phyloP scores from a whole-genome alignment of 257 asterid genomes.

The Nicotiana sylvestris region DNA sequence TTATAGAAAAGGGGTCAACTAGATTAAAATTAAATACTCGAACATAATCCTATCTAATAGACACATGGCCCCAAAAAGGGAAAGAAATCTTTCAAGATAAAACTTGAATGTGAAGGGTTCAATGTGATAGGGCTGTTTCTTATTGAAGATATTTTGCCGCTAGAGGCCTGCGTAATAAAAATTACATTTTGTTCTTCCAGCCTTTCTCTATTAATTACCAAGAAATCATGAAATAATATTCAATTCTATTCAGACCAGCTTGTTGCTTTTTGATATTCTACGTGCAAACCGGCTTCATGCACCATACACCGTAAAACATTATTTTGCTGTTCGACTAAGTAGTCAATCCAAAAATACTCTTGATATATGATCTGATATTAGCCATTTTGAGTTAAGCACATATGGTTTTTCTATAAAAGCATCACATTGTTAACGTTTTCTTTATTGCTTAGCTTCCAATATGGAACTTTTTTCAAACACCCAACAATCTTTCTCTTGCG shows the following conservation, averaged over 20 bases:
- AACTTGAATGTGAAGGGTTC: slow-evolving; percentile 38
- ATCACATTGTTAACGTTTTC: too few relatives aligned
- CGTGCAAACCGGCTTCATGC: neutral
- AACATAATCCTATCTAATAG: neutral
- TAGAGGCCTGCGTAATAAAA: slow-evolving; percentile 9
- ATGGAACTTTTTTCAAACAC: too few relatives aligned
- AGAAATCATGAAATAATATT: neutral
- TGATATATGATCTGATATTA: too few relatives aligned
- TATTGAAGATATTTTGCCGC: slow-evolving; percentile 18
- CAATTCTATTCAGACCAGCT: neutral
- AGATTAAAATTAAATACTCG: neutral
- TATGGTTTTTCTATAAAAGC: too few relatives aligned
- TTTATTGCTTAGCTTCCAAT: too few relatives aligned
- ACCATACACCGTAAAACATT: neutral
- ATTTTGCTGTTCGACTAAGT: too few relatives aligned
- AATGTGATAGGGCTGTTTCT: slow-evolving; percentile 21
- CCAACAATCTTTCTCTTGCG: too few relatives aligned
- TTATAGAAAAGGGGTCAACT: neutral
- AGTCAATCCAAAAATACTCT: too few relatives aligned
- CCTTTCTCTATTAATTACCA: neutral
- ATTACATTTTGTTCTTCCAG: neutral
- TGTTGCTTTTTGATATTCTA: slow-evolving; percentile 10
- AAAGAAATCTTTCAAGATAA: slow-evolving; percentile 15
- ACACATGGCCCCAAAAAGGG: neutral
- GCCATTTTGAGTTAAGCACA: too few relatives aligned